These are phyloP conservation scores for Scytalidium sp. DNA, from an alignment of 2,329 filamentous ascomycete species.

Conservation along the genomic window DNA sequence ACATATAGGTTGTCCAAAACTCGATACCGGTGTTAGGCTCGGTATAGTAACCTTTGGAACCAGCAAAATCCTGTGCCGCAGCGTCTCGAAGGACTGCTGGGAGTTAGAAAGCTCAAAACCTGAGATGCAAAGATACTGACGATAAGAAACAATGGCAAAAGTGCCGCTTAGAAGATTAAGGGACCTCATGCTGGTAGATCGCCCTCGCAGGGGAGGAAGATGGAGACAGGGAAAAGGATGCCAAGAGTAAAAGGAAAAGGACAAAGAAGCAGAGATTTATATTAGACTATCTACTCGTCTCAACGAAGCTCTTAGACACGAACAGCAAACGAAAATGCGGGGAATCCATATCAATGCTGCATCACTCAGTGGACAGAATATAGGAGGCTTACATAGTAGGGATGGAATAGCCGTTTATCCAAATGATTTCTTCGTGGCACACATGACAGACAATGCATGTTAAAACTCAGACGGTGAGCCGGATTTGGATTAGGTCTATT, in stretches of 20 bases:
- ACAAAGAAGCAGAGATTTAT: background rate
- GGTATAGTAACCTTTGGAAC: conserved; percentile 32
- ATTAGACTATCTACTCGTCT: background rate
- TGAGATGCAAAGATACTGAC: conserved; percentile 12
- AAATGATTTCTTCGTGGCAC: background rate
- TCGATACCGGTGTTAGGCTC: conserved; percentile 48
- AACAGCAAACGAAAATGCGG: background rate
- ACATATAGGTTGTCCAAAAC: conserved; percentile 48
- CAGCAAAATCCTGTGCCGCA: conserved; percentile 25
- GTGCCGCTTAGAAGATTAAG: conserved; percentile 16
- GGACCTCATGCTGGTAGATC: conserved; percentile 20
- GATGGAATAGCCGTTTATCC: background rate
- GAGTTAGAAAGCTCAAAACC: conserved; percentile 6
- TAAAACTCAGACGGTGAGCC: background rate
- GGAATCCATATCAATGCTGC: background rate
- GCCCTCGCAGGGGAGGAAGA: conserved; percentile 9
- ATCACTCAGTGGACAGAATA: background rate
- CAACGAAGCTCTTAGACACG: background rate
- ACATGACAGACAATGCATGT: background rate
- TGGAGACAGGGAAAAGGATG: background rate
- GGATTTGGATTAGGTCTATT: background rate
- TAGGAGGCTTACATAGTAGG: background rate
- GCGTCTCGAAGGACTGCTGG: conserved; percentile 16
- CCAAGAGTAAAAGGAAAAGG: conserved; percentile 7
- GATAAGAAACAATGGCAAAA: conserved; percentile 17